Conservation (phyloP, 345 rosid species). For the Salix exigua region DNA sequence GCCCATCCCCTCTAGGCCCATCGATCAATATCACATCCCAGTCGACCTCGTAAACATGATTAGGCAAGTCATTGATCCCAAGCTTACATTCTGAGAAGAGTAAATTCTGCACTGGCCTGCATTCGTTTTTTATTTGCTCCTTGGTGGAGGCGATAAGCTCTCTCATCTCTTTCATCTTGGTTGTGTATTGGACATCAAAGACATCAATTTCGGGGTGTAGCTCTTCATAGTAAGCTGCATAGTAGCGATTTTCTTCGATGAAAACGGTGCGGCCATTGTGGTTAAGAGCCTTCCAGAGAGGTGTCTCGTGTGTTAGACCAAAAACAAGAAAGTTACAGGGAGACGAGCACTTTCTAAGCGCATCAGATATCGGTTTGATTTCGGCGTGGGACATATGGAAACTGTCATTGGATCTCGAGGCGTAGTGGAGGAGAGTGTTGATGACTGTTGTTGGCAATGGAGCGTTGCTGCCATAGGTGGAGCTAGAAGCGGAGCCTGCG, state of each 20-base stretch:
- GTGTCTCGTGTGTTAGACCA: slow-evolving; percentile 89
- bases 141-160: slow-evolving; percentile 57
- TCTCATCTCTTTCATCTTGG: slow-evolving; percentile 52
- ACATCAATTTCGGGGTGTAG: slow-evolving; percentile 87
- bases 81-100: slow-evolving; percentile 83
- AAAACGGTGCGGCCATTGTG: slow-evolving; percentile 83
- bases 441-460: slow-evolving; percentile 56
- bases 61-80: slow-evolving; percentile 84
- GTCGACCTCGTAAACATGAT: slow-evolving; percentile 85
- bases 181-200: slow-evolving; percentile 91
- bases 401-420: slow-evolving; percentile 67
- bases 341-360: slow-evolving; percentile 65
- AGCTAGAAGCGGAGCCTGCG: slow-evolving; percentile 13
- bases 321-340: slow-evolving; percentile 89
- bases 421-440: slow-evolving; percentile 85
- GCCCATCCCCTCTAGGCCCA: slow-evolving; percentile 89
- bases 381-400: slow-evolving; percentile 74
- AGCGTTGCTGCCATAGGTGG: slow-evolving; percentile 26
- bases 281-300: slow-evolving; percentile 87
- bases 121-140: slow-evolving; percentile 61
- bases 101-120: slow-evolving; percentile 87
- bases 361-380: slow-evolving; percentile 76
- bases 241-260: slow-evolving; percentile 88
- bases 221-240: slow-evolving; percentile 88
- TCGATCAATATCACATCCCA: slow-evolving; percentile 95